Base-by-base conservation (phyloP, 352 stramenopile genomes). In the Pythium coloratum region DNA sequence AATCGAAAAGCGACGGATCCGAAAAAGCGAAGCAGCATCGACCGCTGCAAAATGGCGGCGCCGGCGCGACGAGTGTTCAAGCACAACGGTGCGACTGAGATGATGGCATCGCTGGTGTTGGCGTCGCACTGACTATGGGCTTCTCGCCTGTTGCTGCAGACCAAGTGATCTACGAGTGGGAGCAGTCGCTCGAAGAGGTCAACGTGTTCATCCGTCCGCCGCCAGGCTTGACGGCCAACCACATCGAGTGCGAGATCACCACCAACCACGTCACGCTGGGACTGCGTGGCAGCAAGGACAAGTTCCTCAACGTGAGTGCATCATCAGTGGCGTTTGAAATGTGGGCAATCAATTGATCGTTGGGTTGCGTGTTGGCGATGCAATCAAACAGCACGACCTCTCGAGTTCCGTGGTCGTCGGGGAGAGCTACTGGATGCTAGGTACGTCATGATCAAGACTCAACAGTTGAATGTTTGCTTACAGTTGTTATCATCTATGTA, bases 401-500 rank as follows among this genome's bases (percentile, higher is more conserved):
- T 88, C 80, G 53, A 96, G 91, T 42, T 86, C 89, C n/a, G 87
- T 99, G 0, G 88, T 98, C 4, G 92, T 97, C 16, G 85, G 82
- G 12, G 95, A 99, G 73, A 98, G 92, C 64, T 98, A 97, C 72
- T 99, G 96, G 96, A 98, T 94, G 85, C 81, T 99, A 32, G 94
- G 92, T 93, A 68, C 18, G 44, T 51, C 18, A 32, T 30, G 44
- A 9, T 10, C 6, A 6, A 34, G 57, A 9, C 1, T 9, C 14
- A 12, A 33, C 55, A 26, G 33, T 64, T 6, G 18, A 6, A 33
- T 32, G n/a, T 28, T 12, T 49, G 18, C 33, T 54, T 26, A 44
- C 49, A 16, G 51, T 13, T 6, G 38, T 42, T 49, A 16, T n/a
- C 9, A 54, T 9, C 60, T 32, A n/a, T 44, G 61, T 58, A 95